Evolutionary conservation across 1,284 basidiomycete species (phyloP), one percentile per base, ranked within the genome.

Genomic region (Puccinia novopanici): DNA sequence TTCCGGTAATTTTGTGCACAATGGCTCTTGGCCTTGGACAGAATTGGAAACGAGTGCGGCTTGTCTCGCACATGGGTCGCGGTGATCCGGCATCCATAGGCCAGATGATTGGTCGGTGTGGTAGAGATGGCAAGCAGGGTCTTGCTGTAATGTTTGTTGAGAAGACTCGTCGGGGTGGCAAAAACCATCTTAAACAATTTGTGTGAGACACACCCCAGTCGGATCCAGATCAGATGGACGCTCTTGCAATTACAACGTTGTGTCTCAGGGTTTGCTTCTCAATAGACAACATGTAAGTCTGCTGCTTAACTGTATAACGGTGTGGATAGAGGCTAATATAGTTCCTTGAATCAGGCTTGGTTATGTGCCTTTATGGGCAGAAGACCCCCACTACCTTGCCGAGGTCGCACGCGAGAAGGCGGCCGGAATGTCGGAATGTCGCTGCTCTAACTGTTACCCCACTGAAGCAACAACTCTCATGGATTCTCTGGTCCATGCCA

Each of bases 21-120:
- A 75, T 75, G 72, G 72, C 54, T 0, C 57, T 74, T 27, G 72
- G 72, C 15, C 30, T 74, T 9, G 72, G 72, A 1, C 52, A 45
- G 22, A 57, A 74, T 42, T 74, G 72, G 54, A 55, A 50, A 19
- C 52, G 42, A 42, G 57, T 61, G 13, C 50, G 54, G 0, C 17
- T 40, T 15, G 72, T 74, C 3, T n/a, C 37, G 3, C 52, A 55
- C 34, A 55, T 74, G 52, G 72, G 72, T 3, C 4, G 72, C 6
- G 57, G 37, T 0, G 54, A 74, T 59, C 54, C 72, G 3, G 52
- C 54, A 9, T 40, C 57, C 0, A 55, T 74, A 19, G 27, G 72
- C 52, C 72, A 74, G 54, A 59, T 74, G 54, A 61, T 74, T 2
- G 72, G 72, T 2, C n/a, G 40, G n/a, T 37, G 50, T 27, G 72